Conservation (phyloP, 2,329 filamentous ascomycete genomes). For the Orbilia quercus region DNA sequence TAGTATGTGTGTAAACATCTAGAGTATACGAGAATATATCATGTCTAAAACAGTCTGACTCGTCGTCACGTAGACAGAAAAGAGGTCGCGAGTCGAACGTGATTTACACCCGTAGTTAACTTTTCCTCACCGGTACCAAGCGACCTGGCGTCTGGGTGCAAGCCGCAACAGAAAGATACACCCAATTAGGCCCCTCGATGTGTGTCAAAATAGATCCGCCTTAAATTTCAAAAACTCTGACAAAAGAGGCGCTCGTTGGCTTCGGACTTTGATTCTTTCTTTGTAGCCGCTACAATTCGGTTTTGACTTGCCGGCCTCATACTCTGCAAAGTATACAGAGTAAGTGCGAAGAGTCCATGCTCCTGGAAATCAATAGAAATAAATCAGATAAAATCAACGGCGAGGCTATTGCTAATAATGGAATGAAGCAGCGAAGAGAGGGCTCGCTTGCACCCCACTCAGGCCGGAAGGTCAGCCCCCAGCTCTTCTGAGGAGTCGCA, state of each 20-base stretch:
- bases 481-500: not conserved
- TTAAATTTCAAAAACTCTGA: conserved; percentile 46
- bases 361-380: too few species aligned
- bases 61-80: not conserved
- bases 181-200: conserved; percentile 34
- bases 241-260: conserved; percentile 37
- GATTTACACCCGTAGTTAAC: not conserved
- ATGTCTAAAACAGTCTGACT: too few species aligned
- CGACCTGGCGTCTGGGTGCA: conserved; percentile 30
- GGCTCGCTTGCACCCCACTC: not conserved
- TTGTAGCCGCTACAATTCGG: not conserved
- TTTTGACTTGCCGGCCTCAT: conserved; percentile 9
- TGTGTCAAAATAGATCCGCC: conserved; percentile 29
- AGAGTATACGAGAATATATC: too few species aligned
- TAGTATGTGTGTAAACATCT: too few species aligned
- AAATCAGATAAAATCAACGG: too few species aligned
- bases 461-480: not conserved
- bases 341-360: conserved; percentile 15
- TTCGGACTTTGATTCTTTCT: conserved; percentile 8
- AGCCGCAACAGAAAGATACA: conserved; percentile 20
- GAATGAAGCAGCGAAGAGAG: not conserved
- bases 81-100: not conserved
- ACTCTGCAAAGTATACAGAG: too few species aligned
- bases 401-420: too few species aligned
- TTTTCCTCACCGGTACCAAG: conserved; percentile 6